Percentiles rank a stretch among this genome's conserved stretches.
Conservation (phyloP, 495 filamentous ascomycete genomes). For the Parathielavia hyrcaniae region DNA sequence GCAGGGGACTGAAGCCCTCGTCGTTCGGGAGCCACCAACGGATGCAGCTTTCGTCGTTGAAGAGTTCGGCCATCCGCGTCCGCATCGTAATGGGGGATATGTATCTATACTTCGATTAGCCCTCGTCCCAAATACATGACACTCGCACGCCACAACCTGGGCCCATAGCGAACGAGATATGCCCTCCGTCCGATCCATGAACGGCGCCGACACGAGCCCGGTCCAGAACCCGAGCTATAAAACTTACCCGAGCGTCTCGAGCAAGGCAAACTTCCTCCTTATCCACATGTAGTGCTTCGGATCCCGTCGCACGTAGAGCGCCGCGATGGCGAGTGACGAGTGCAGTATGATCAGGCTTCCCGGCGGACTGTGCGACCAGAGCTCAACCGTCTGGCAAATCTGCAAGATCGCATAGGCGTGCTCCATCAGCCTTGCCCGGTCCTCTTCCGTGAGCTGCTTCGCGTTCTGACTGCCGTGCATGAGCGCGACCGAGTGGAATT, state of each 20-base stretch:
- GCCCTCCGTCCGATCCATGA: background rate
- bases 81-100: slow-evolving; percentile 72
- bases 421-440: slow-evolving; percentile 47
- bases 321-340: slow-evolving; percentile 67
- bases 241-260: slow-evolving; percentile 80
- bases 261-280: slow-evolving; percentile 65
- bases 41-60: slow-evolving; percentile 58
- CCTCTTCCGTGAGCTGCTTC: slow-evolving; percentile 45
- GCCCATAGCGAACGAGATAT: too few species aligned
- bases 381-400: slow-evolving; percentile 68
- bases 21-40: slow-evolving; percentile 87
- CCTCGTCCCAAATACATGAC: too few species aligned
- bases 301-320: slow-evolving; percentile 71
- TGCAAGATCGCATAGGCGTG: slow-evolving; percentile 67
- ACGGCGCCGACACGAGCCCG: background rate
- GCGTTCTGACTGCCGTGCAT: slow-evolving; percentile 74
- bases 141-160: too few species aligned
- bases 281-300: slow-evolving; percentile 72
- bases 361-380: slow-evolving; percentile 61
- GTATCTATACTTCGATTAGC: slow-evolving; percentile 52
- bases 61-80: slow-evolving; percentile 62
- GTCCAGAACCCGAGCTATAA: background rate
- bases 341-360: slow-evolving; percentile 69
- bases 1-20: slow-evolving; percentile 61
- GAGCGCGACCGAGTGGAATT: slow-evolving; percentile 69